These are phyloP conservation scores for Candida saitoana DNA, from an alignment of 805 yeast genomes.

Conservation along the genomic window DNA sequence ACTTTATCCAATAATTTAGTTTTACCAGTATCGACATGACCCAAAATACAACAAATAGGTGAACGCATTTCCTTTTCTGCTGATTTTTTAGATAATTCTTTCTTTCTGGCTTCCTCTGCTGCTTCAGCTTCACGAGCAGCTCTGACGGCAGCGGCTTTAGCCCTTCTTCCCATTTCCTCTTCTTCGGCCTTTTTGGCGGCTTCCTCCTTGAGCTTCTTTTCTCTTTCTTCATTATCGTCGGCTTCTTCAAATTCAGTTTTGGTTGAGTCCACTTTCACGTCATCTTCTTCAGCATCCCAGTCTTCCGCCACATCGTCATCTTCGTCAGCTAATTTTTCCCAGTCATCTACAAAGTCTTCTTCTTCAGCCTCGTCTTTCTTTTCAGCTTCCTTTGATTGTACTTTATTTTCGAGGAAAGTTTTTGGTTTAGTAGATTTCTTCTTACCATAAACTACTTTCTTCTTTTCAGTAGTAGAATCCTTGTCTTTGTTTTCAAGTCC, in stretches of 20 bases:
- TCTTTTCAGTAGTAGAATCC: constrained; percentile 35
- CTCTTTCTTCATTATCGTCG: constrained; percentile 27
- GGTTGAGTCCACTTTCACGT: constrained; percentile 16
- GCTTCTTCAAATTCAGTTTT: constrained; percentile 21
- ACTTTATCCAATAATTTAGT: constrained; percentile 94
- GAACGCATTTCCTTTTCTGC: constrained; percentile 74
- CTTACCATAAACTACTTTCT: constrained; percentile 66
- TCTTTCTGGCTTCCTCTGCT: constrained; percentile 23
- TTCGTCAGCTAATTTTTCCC: constrained; percentile 72
- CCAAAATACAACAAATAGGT: constrained; percentile 97
- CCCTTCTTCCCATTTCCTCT: constrained; percentile 27
- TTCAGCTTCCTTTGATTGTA: constrained; percentile 17
- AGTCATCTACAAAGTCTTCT: constrained; percentile 71
- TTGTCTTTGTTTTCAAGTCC: constrained; percentile 50
- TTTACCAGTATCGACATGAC: constrained; percentile 99
- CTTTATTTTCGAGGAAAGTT: constrained; percentile 29
- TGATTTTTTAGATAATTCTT: constrained; percentile 18
- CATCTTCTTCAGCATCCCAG: constrained; percentile 49
- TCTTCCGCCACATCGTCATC: constrained; percentile 50
- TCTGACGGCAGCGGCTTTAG: constrained; percentile 22
- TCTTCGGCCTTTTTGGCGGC: constrained; percentile 26
- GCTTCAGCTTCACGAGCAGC: constrained; percentile 25
- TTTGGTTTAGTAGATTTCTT: constrained; percentile 57
- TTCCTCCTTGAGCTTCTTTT: constrained; percentile 27
- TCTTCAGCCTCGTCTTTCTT: constrained; percentile 30